Conservation (phyloP, 108 stramenopile genomes). For the Cyclotella cryptica region DNA sequence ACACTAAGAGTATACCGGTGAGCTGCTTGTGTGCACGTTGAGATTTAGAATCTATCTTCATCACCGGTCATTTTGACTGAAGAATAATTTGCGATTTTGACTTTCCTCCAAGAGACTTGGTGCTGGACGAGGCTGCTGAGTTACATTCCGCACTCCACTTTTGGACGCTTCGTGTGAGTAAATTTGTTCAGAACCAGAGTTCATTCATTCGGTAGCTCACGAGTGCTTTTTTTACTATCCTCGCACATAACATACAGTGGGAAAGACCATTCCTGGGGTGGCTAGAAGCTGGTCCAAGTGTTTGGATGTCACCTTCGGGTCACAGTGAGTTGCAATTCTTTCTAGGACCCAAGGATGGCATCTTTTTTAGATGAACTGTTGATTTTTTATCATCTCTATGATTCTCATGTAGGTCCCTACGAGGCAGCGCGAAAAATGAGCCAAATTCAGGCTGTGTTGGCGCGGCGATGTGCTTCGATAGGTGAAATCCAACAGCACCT, state of each 20-base stretch:
- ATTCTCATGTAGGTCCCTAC: conserved; percentile 43
- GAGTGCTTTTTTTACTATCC: neutral
- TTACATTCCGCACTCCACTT: conserved; percentile 72
- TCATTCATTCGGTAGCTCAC: neutral
- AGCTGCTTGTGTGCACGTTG: neutral
- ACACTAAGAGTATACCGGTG: conserved; percentile 73
- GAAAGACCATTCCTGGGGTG: conserved; percentile 77
- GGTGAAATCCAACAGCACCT: conserved; percentile 73
- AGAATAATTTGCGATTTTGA: neutral
- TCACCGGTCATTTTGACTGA: too few species aligned
- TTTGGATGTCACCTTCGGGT: conserved; percentile 65
- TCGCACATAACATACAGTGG: conserved; percentile 72
- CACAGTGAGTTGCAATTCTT: conserved; percentile 44
- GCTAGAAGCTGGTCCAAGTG: conserved; percentile 80
- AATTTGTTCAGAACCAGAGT: neutral
- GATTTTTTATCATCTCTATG: neutral
- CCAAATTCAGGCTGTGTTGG: conserved; percentile 87
- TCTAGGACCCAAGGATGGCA: neutral
- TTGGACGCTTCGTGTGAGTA: conserved; percentile 59
- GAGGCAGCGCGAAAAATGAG: conserved; percentile 77
- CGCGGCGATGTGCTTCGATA: conserved; percentile 75
- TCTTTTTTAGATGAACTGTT: neutral
- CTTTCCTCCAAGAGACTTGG: conserved; percentile 61
- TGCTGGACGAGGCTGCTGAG: conserved; percentile 82
- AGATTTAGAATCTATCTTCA: neutral